These are phyloP conservation scores for Primulina tabacum DNA, from an alignment of 257 asterid species.

Conservation along the genomic window DNA sequence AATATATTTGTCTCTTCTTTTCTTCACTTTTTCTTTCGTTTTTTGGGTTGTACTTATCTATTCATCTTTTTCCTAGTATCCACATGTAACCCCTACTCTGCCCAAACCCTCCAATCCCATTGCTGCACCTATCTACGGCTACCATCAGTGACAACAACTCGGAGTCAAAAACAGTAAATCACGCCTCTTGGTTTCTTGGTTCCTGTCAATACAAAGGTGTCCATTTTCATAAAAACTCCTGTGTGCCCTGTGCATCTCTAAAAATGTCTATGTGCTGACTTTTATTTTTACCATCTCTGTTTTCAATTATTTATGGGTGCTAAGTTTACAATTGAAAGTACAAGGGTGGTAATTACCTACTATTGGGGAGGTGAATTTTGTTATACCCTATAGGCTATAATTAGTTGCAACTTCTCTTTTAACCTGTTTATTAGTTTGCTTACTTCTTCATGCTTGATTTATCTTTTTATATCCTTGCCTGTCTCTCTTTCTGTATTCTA, in stretches of 20 bases:
- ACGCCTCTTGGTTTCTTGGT: not conserved
- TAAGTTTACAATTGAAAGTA: not conserved
- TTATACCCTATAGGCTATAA: not conserved
- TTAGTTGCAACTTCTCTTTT: not conserved
- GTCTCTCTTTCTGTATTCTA: slow-evolving; percentile 47
- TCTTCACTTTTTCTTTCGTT: not conserved
- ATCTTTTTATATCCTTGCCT: slow-evolving; percentile 38
- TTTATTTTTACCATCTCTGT: not conserved
- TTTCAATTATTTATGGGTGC: not conserved
- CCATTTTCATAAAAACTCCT: not conserved
- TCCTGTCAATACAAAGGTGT: not conserved
- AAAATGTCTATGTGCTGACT: not conserved
- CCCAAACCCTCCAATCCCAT: not conserved
- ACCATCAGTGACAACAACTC: not conserved
- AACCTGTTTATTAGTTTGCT: slow-evolving; percentile 27
- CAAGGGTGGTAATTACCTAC: not conserved
- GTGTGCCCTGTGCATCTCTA: not conserved
- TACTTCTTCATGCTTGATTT: slow-evolving; percentile 30
- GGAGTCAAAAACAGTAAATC: not conserved
- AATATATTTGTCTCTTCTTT: not conserved
- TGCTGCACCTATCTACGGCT: not conserved
- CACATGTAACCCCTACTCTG: not conserved
- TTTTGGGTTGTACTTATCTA: not conserved
- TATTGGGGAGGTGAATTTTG: not conserved
- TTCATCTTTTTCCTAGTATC: not conserved